These are phyloP conservation scores for Hymenoscyphus infarciens DNA, from an alignment of 2,329 filamentous ascomycete species.

Conservation along the genomic window DNA sequence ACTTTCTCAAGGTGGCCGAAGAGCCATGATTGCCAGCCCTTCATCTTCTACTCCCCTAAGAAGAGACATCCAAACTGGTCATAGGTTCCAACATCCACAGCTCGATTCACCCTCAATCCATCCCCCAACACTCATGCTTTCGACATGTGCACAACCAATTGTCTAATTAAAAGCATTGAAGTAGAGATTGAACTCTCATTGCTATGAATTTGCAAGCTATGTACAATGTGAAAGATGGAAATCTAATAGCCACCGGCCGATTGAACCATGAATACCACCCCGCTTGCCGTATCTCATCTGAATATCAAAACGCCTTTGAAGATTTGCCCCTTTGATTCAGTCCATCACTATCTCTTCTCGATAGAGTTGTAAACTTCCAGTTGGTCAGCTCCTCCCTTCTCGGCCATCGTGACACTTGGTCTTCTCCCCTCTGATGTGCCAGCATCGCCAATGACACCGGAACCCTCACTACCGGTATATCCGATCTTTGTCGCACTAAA, in stretches of 20 bases:
- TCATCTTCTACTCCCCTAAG: no score
- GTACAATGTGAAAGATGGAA: neutral
- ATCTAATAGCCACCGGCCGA: neutral
- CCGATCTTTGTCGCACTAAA: conserved; percentile 38
- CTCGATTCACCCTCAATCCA: no score
- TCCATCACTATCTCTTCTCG: neutral
- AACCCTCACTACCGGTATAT: conserved; percentile 27
- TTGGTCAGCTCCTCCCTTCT: conserved; percentile 12
- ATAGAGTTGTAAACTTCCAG: conserved; percentile 3
- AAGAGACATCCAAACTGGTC: no score
- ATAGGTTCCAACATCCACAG: no score
- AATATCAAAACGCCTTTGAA: neutral
- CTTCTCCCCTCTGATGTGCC: conserved; percentile 24
- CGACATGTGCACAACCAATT: no score
- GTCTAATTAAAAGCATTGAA: neutral
- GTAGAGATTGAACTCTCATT: neutral
- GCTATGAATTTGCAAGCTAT: neutral
- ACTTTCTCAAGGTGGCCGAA: no score
- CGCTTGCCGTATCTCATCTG: no score
- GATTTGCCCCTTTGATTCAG: neutral
- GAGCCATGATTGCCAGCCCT: no score
- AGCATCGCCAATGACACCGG: conserved; percentile 32
- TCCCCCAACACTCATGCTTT: no score
- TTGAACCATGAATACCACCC: neutral
- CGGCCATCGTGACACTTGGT: conserved; percentile 15